Evolutionary conservation across 768 basidiomycete genomes (phyloP).

Genomic region (Mycena vulgaris): DNA sequence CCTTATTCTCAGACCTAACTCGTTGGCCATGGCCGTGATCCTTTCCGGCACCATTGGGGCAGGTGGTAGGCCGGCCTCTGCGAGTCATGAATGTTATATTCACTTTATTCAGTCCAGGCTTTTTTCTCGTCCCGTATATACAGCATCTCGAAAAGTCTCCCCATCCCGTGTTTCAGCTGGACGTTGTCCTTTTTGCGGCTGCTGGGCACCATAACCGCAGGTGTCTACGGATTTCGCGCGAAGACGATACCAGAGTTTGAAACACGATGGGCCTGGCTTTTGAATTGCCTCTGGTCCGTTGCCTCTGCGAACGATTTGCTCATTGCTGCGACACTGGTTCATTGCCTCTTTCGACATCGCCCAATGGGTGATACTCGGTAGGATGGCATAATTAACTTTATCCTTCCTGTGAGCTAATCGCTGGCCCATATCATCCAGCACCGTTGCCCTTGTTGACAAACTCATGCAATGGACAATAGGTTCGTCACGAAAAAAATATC

Average conservation of each 20-base stretch:
- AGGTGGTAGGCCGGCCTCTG: background rate
- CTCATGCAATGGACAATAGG: constrained; percentile 23
- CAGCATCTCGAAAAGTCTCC: constrained; percentile 11
- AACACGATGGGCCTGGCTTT: constrained; percentile 3
- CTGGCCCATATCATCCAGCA: background rate
- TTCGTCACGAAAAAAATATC: background rate
- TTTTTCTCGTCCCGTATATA: constrained; percentile 23
- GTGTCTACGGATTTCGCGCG: background rate
- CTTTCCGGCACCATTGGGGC: constrained; percentile 20
- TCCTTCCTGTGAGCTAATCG: background rate
- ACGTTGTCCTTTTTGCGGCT: constrained; percentile 13
- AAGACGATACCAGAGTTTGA: constrained; percentile 19
- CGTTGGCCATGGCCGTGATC: constrained; percentile 6
- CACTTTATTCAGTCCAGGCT: constrained; percentile 3
- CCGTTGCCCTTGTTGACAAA: constrained; percentile 14
- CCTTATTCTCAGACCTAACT: constrained; percentile 8
- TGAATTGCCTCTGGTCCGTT: constrained; percentile 22
- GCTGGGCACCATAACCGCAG: constrained; percentile 7
- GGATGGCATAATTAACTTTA: background rate
- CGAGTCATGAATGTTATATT: background rate
- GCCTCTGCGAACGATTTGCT: constrained; percentile 17
- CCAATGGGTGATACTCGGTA: background rate
- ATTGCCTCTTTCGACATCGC: constrained; percentile 14
- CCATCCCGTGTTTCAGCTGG: constrained; percentile 24
- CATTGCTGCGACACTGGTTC: constrained; percentile 14